Percentiles rank a stretch among this genome's conserved stretches.
These are phyloP conservation scores for Lodderomyces metapsilosis DNA, from an alignment of 1,139 yeast genomes.

Conservation along the genomic window DNA sequence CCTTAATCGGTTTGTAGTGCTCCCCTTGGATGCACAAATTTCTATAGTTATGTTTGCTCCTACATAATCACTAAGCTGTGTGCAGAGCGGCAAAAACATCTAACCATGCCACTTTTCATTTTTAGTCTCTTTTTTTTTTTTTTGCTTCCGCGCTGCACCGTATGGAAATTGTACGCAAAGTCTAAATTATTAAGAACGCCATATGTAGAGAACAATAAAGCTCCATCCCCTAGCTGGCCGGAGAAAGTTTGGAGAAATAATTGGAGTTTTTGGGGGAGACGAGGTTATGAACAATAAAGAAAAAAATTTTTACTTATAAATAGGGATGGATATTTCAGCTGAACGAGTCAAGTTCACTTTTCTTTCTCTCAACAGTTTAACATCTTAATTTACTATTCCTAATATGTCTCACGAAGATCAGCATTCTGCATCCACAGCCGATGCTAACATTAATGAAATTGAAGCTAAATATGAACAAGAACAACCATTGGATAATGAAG, in stretches of 20 bases:
- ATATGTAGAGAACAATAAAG: too few relatives aligned
- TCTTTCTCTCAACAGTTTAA: too few relatives aligned
- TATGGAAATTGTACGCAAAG: background rate
- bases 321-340: background rate
- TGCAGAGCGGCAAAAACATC: background rate
- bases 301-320: background rate
- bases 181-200: too few relatives aligned
- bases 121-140: background rate
- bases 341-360: too few relatives aligned
- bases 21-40: too few relatives aligned
- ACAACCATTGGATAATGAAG: constrained; percentile 2
- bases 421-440: constrained; percentile 39
- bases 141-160: background rate
- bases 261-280: background rate
- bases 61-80: background rate
- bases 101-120: background rate
- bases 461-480: constrained; percentile 58
- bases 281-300: background rate
- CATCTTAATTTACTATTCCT: too few relatives aligned
- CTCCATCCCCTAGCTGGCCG: too few relatives aligned
- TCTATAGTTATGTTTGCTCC: too few relatives aligned
- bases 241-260: background rate
- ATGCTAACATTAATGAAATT: constrained; percentile 69
- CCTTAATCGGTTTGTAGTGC: too few relatives aligned
- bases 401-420: constrained; percentile 12